Conservation (phyloP, 306 rosid genomes). For the Castanopsis chinensis region DNA sequence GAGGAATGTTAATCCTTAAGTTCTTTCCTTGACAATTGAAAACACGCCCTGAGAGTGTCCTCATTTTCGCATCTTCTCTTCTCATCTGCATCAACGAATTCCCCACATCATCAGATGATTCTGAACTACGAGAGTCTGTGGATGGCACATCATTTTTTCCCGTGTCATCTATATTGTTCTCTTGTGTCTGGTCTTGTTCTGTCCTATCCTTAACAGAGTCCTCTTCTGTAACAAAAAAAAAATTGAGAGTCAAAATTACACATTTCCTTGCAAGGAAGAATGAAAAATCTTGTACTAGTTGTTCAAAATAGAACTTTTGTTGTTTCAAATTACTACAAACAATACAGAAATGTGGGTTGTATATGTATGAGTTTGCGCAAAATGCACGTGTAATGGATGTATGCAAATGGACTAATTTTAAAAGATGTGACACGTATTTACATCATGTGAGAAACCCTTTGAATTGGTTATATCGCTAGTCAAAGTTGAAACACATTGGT, state of each 20-base stretch:
- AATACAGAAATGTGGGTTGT: neutral
- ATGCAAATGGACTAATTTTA: neutral
- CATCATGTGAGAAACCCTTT: neutral
- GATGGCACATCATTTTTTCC: conserved; percentile 55
- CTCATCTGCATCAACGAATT: conserved; percentile 21
- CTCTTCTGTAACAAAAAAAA: conserved; percentile 56
- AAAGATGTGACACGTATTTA: neutral
- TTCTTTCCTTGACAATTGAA: conserved; percentile 78
- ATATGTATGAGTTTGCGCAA: neutral
- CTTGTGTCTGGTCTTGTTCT: conserved; percentile 60
- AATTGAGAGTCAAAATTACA: neutral
- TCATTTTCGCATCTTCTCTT: conserved; percentile 55
- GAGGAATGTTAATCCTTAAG: conserved; percentile 82
- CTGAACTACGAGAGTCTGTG: conserved; percentile 37
- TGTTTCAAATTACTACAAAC: too few relatives aligned
- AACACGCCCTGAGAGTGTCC: conserved; percentile 56
- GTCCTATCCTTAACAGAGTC: conserved; percentile 69
- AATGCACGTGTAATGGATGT: neutral
- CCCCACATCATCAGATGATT: too few relatives aligned
- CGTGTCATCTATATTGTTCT: conserved; percentile 40
- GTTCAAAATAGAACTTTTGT: neutral
- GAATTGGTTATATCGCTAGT: neutral
- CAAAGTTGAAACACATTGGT: conserved; percentile 1
- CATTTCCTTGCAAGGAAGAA: neutral
- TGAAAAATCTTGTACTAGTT: neutral